Conservation (phyloP, 2,329 filamentous ascomycete species). For the Huntiella abstrusa region DNA sequence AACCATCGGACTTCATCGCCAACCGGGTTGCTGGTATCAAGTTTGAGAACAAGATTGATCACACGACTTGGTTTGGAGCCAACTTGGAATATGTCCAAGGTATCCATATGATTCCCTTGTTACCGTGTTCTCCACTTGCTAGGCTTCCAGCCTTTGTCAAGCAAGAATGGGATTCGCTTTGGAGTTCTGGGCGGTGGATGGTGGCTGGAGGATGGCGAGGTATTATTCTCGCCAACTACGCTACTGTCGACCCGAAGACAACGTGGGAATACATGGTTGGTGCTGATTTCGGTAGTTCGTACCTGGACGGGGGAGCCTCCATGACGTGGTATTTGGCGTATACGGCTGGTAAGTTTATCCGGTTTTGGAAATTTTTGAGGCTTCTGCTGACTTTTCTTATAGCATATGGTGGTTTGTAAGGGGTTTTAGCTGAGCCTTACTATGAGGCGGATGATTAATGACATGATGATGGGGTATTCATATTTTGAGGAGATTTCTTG, state of each 20-base stretch:
- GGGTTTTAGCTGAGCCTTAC: neutral
- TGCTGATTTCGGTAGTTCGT: constrained; percentile 42
- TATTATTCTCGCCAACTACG: constrained; percentile 65
- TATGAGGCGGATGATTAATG: no score
- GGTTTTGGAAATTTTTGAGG: neutral
- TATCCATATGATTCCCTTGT: constrained; percentile 68
- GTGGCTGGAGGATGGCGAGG: constrained; percentile 70
- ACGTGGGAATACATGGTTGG: constrained; percentile 61
- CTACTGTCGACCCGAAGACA: constrained; percentile 49
- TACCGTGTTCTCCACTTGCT: constrained; percentile 47
- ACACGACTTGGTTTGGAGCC: constrained; percentile 72
- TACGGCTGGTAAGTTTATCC: constrained; percentile 42
- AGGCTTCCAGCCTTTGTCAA: constrained; percentile 51
- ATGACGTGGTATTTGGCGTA: constrained; percentile 73
- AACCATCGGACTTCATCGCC: constrained; percentile 58
- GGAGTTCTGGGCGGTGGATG: constrained; percentile 47
- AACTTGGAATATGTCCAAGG: constrained; percentile 55
- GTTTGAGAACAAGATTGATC: constrained; percentile 91
- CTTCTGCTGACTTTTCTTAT: neutral
- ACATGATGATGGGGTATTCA: no score
- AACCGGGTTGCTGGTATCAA: constrained; percentile 59
- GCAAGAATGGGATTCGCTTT: constrained; percentile 70
- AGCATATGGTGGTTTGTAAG: constrained; percentile 5
- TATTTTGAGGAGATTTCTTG: neutral
- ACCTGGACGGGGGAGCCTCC: constrained; percentile 67